A percentile compares a stretch with the other conserved stretches of the same genome.
Evolutionary conservation across 2,329 filamentous ascomycete species (phyloP).

Genomic region (Calonectria hongkongensis): DNA sequence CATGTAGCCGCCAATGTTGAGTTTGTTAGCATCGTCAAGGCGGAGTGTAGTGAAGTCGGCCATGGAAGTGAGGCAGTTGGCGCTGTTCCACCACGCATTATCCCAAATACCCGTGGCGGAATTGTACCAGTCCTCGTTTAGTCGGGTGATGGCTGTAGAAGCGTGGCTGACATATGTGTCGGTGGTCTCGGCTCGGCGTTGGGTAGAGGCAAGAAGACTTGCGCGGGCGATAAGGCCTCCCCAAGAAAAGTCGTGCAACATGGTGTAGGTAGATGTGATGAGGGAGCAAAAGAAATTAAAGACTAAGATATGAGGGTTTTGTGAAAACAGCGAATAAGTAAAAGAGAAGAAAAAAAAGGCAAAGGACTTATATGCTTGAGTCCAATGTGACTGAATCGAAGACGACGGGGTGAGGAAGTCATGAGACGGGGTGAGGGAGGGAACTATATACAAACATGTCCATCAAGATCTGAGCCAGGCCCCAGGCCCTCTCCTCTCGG

Average conservation of each 20-base stretch:
- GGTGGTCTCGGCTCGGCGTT: conserved; percentile 43
- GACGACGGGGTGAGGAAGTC: conserved; percentile 21
- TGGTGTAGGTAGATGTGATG: conserved; percentile 31
- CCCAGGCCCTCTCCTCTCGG: not conserved
- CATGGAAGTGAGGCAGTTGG: conserved; percentile 78
- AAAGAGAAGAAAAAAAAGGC: conserved; percentile 10
- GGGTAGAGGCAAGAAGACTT: conserved; percentile 45
- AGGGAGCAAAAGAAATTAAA: conserved; percentile 1
- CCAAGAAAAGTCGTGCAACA: conserved; percentile 52
- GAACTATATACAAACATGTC: conserved; percentile 40
- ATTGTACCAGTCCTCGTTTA: conserved; percentile 78
- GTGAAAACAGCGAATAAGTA: conserved; percentile 4
- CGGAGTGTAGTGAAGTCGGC: conserved; percentile 70
- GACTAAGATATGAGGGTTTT: not conserved
- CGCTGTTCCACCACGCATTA: conserved; percentile 83
- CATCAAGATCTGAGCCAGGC: conserved; percentile 19
- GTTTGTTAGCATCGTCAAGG: conserved; percentile 57
- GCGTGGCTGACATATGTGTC: conserved; percentile 59
- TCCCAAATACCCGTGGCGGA: conserved; percentile 76
- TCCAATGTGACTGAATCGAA: conserved; percentile 41
- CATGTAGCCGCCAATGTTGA: conserved; percentile 64
- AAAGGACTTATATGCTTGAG: conserved; percentile 32
- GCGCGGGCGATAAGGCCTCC: conserved; percentile 48
- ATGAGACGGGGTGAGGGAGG: conserved; percentile 29
- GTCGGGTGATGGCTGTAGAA: conserved; percentile 60